A percentile compares a stretch with the other conserved stretches of the same genome.
These are phyloP conservation scores for Fraxinus floribunda DNA, from an alignment of 305 asterid species.

Conservation along the genomic window DNA sequence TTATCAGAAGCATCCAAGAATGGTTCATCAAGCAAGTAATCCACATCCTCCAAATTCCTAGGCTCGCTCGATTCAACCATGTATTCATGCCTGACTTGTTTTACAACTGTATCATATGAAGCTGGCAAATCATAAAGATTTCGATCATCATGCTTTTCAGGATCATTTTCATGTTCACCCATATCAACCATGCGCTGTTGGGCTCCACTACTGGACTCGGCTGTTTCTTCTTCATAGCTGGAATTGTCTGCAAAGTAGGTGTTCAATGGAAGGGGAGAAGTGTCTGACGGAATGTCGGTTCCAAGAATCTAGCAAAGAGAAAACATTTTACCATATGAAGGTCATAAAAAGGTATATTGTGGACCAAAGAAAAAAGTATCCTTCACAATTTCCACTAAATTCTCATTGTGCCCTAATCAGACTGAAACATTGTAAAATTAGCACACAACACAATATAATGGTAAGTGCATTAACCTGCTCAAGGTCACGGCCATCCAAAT, in stretches of 20 bases:
- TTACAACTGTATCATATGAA: conserved; percentile 34
- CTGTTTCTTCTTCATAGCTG: conserved; percentile 21
- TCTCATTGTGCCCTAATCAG: not conserved
- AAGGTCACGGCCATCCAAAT: conserved; percentile 68
- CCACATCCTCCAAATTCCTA: conserved; percentile 40
- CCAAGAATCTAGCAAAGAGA: conserved; percentile 32
- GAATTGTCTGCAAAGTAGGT: conserved; percentile 22
- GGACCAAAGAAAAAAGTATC: not conserved
- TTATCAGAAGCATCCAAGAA: conserved; percentile 42
- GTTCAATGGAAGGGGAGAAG: conserved; percentile 21
- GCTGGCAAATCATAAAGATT: conserved; percentile 34
- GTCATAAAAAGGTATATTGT: not conserved
- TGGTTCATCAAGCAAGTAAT: conserved; percentile 66
- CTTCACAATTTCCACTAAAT: not conserved
- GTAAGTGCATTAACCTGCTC: conserved; percentile 64
- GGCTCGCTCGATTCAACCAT: conserved; percentile 72
- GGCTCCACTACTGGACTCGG: conserved; percentile 22
- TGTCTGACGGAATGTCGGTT: conserved; percentile 17
- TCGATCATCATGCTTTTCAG: conserved; percentile 21
- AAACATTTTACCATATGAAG: not conserved
- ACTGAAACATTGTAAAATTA: not conserved
- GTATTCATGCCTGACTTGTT: conserved; percentile 64
- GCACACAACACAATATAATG: not conserved
- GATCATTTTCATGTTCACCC: conserved; percentile 13
- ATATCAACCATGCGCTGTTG: conserved; percentile 8